Evolutionary conservation across 2,329 filamentous ascomycete species (phyloP), one percentile per base, ranked within the genome.

Genomic region (Colletotrichum sp.): DNA sequence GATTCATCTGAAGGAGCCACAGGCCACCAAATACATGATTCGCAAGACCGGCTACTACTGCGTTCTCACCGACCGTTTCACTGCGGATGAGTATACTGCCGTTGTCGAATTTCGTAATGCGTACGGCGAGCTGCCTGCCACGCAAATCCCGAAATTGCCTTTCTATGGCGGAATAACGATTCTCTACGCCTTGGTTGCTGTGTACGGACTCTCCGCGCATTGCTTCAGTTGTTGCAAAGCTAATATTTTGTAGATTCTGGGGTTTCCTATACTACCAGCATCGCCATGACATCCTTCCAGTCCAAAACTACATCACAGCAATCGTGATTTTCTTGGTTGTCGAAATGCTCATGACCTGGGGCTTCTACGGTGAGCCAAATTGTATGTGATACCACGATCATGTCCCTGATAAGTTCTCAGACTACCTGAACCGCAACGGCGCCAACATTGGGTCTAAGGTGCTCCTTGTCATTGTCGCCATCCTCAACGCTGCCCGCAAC

Each of bases 271-370:
- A 99, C 86, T 96, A 96, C 81, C 96, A 98, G 84, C 95, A 99
- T 84, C 92, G 96, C 75, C 92, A 94, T 81, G 97, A 99, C 84
- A 99, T 84, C n/a, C 55, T 99, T 82, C 94, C 98, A 18, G 97
- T 99, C 3, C 97, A 99, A 85, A 99, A 99, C 84, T 99, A 99
- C 85, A 99, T 99, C 80, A 99, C 97, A 0, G 96, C 97, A 12
- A 99, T 99, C 76, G 89, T 99, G 66, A 92, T 97, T 68, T 99
- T 99, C 86, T 88, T 99, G 59, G 95, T 99, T 18, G 86, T 99
- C 18, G 97, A 99, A 84, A 98, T 99, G 93, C 89, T 99, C 82
- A 96, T 99, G 92, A 99, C 97, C 3, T 99, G 97, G 97, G 96
- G 95, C 59, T 99, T 98, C 87, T 99, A 99, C 84, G 93, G 93